These are phyloP conservation scores for Colletotrichum sp. DNA, from an alignment of 2,329 filamentous ascomycete species.

Conservation along the genomic window DNA sequence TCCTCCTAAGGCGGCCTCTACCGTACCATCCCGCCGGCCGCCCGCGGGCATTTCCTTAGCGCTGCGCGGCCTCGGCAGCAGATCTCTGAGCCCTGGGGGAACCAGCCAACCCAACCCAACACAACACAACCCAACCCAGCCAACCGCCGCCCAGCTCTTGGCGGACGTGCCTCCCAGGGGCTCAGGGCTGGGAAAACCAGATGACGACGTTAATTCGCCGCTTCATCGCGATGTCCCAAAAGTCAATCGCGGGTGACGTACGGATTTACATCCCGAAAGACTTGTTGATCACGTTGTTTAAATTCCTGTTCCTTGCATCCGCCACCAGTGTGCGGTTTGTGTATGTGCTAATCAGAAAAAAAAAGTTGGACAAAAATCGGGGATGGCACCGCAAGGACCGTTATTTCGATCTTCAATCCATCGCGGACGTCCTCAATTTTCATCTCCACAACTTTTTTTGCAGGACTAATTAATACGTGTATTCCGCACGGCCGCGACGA, in stretches of 20 bases:
- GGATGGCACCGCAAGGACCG: not conserved
- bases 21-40: not conserved
- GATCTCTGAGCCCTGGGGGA: not conserved
- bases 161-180: not conserved
- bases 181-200: not conserved
- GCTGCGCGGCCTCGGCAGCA: not conserved
- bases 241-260: not conserved
- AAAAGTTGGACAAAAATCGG: not conserved
- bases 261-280: not conserved
- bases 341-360: not conserved
- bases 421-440: not conserved
- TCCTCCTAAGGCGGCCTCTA: not conserved
- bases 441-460: not conserved
- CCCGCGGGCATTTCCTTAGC: not conserved
- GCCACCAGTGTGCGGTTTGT: not conserved
- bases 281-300: not conserved
- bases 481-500: not conserved
- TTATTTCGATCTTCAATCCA: not conserved
- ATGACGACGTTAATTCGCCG: not conserved
- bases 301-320: not conserved
- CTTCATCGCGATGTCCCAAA: not conserved
- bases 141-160: not conserved
- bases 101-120: not conserved
- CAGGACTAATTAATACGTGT: not conserved
- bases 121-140: not conserved